phyloP scores from a whole-genome alignment of 2,329 filamentous ascomycete species.

The Camptophora hylomeconis region DNA sequence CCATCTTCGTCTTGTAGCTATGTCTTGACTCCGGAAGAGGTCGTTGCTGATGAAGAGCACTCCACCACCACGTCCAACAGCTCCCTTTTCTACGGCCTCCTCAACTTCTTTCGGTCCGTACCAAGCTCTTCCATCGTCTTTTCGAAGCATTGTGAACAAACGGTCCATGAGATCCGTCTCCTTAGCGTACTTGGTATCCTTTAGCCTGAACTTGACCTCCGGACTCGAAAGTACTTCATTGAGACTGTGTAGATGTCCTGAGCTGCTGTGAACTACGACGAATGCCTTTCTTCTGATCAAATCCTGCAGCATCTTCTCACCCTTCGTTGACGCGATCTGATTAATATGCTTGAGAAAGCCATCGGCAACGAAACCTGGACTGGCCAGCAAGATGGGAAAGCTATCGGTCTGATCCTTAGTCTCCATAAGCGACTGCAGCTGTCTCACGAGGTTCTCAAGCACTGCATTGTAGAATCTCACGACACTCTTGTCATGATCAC shows the following conservation, averaged over 20 bases:
- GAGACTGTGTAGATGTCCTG: constrained; percentile 74
- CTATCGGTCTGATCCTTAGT: constrained; percentile 25
- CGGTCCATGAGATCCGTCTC: constrained; percentile 77
- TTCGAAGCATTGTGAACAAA: constrained; percentile 63
- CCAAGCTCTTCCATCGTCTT: constrained; percentile 78
- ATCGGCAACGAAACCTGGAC: constrained; percentile 73
- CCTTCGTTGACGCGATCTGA: constrained; percentile 45
- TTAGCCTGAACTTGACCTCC: constrained; percentile 63
- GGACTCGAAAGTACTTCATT: constrained; percentile 75
- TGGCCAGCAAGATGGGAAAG: constrained; percentile 67
- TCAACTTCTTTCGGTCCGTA: constrained; percentile 78
- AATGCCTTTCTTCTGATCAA: constrained; percentile 44
- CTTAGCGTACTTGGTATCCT: constrained; percentile 75
- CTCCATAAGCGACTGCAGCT: constrained; percentile 55
- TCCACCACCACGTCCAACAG: constrained; percentile 75
- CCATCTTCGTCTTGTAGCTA: constrained; percentile 64
- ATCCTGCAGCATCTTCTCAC: constrained; percentile 56
- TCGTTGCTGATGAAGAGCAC: constrained; percentile 76
- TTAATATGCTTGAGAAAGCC: constrained; percentile 68
- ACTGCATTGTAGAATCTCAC: constrained; percentile 66
- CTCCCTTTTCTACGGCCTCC: constrained; percentile 71
- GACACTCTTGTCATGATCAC: constrained; percentile 47
- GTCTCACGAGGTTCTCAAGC: constrained; percentile 60
- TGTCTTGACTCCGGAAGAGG: constrained; percentile 71
- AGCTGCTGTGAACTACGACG: constrained; percentile 67